Evolutionary conservation across 352 stramenopile species (phyloP).

Genomic region (Pythium vanterpoolii): DNA sequence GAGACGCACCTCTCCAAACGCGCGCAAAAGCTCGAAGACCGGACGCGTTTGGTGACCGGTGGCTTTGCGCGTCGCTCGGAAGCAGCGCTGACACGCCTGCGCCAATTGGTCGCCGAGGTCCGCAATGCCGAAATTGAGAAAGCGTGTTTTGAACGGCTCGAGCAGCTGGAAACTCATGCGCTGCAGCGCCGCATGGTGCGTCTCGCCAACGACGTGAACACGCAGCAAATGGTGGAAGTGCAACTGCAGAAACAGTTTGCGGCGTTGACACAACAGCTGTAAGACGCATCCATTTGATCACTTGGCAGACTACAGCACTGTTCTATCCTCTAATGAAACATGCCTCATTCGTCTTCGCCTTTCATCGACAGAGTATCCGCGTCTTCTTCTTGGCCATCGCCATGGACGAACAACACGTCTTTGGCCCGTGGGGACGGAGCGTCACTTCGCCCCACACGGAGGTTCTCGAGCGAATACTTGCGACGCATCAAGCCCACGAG

Average conservation of each 20-base stretch:
- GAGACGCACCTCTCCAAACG: conserved; percentile 61
- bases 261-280: conserved; percentile 33
- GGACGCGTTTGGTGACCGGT: conserved; percentile 57
- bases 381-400: conserved; percentile 12
- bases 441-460: conserved; percentile 51
- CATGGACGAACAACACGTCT: conserved; percentile 16
- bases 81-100: conserved; percentile 33
- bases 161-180: conserved; percentile 46
- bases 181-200: conserved; percentile 61
- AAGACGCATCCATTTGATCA: not conserved
- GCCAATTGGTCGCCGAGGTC: conserved; percentile 36
- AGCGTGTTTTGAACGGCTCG: conserved; percentile 61
- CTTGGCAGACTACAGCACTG: not conserved
- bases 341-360: not conserved
- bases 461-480: conserved; percentile 81
- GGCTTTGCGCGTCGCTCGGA: conserved; percentile 52
- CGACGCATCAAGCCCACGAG: conserved; percentile 81
- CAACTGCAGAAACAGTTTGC: conserved; percentile 80
- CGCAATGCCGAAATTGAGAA: conserved; percentile 65
- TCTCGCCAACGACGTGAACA: conserved; percentile 71
- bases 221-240: conserved; percentile 70
- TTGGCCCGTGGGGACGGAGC: conserved; percentile 13
- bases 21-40: conserved; percentile 70
- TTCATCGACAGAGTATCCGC: not conserved
- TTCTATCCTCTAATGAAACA: conserved; percentile 7